A percentile compares a stretch with the other conserved stretches of the same genome.
These are phyloP conservation scores for Spatholobus suberectus DNA, from an alignment of 306 rosid genomes.

Conservation along the genomic window DNA sequence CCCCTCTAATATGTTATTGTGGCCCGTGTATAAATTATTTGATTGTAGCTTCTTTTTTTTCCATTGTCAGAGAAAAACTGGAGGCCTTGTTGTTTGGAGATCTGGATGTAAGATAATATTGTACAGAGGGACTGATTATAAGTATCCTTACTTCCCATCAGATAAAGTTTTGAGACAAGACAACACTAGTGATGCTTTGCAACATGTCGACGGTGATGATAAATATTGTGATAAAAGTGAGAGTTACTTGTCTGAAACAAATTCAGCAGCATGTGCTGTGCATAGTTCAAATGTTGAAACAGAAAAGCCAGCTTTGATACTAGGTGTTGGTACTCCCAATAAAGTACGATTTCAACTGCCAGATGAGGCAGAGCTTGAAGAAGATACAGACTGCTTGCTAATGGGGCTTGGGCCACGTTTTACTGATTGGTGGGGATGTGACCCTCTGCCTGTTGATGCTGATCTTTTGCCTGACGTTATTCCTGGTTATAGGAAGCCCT, in stretches of 20 bases:
- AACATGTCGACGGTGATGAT: conserved; percentile 40
- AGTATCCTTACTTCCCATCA: conserved; percentile 71
- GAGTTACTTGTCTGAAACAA: conserved; percentile 35
- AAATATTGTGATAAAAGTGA: conserved; percentile 41
- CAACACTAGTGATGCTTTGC: conserved; percentile 37
- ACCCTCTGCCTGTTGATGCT: conserved; percentile 87
- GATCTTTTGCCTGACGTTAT: conserved; percentile 80
- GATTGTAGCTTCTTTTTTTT: conserved; percentile 23
- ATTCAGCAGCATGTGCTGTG: conserved; percentile 46
- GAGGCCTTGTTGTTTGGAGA: conserved; percentile 95
- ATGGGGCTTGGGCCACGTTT: conserved; percentile 90
- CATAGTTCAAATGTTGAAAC: conserved; percentile 39
- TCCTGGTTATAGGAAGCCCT: conserved; percentile 79
- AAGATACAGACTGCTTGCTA: conserved; percentile 78
- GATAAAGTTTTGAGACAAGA: conserved; percentile 46
- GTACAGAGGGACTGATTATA: conserved; percentile 81
- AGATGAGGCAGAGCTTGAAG: conserved; percentile 75
- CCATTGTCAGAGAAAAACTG: conserved; percentile 81
- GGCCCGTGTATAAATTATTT: conserved; percentile 31
- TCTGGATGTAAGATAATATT: conserved; percentile 86
- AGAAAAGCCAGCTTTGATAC: conserved; percentile 55
- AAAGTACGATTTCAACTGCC: conserved; percentile 84
- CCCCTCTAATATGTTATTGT: not conserved
- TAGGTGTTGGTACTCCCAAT: conserved; percentile 80
- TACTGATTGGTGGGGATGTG: conserved; percentile 97